phyloP scores from a whole-genome alignment of 2,329 filamentous ascomycete species.

The Aspergillus candidus region DNA sequence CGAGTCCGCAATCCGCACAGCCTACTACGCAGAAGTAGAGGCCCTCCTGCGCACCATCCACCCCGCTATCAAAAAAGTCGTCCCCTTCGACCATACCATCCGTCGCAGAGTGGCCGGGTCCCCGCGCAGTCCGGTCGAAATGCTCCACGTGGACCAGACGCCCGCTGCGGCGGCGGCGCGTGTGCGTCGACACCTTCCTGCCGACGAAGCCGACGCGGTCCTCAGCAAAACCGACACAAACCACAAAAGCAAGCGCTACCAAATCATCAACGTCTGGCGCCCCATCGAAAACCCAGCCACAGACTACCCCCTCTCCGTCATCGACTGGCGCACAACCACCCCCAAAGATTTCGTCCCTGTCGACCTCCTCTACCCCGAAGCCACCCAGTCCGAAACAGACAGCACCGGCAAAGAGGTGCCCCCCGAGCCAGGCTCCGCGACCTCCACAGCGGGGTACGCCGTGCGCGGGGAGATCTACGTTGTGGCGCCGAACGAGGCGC shows the following conservation, averaged over 20 bases:
- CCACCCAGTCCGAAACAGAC: conserved; percentile 52
- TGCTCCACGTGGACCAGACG: conserved; percentile 68
- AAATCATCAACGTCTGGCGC: conserved; percentile 67
- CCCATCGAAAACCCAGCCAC: conserved; percentile 60
- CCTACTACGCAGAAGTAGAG: conserved; percentile 60
- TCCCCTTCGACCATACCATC: conserved; percentile 69
- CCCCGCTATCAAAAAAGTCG: conserved; percentile 53
- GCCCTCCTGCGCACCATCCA: conserved; percentile 50
- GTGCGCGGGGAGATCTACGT: conserved; percentile 58
- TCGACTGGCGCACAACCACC: conserved; percentile 56
- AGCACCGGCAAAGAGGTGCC: conserved; percentile 38
- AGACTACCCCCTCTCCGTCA: conserved; percentile 62
- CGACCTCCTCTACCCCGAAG: conserved; percentile 56
- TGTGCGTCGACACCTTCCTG: conserved; percentile 55
- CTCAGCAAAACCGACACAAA: conserved; percentile 35
- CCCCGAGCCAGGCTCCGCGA: conserved; percentile 42
- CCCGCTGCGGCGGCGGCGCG: conserved; percentile 55
- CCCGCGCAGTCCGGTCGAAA: conserved; percentile 60
- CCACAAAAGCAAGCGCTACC: conserved; percentile 41
- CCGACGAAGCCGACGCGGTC: conserved; percentile 51
- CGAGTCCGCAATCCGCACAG: conserved; percentile 37
- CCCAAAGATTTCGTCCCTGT: conserved; percentile 56
- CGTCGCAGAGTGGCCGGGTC: conserved; percentile 50
- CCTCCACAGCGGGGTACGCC: conserved; percentile 56
- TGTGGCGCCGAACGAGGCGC: conserved; percentile 52